Evolutionary conservation across 441 rosid species (phyloP), one percentile per base, ranked within the genome.

Genomic region (Adansonia gregorii): DNA sequence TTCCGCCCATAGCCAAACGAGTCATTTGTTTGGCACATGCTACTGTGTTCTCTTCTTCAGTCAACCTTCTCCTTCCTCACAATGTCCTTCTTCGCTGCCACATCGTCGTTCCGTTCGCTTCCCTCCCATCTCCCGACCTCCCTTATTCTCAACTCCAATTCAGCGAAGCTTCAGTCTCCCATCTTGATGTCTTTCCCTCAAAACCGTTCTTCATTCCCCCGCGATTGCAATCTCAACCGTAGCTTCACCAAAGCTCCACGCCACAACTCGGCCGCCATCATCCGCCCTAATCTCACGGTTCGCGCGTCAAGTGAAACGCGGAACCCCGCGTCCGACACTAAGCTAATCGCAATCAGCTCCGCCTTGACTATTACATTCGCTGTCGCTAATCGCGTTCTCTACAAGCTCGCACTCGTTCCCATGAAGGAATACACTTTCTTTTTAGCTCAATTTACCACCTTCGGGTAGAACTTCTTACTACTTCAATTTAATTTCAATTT

Each of bases 341-440:
- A 80, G 48, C 74, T 82, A 27, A 82, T 90, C 78, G 39, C 85
- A 43, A 15, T 75, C 17, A 74, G 82, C 86, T 89, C 96, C 9
- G 88, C 86, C 6, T 46, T 84, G 68, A 82, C 95, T 3, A 81
- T 90, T 2, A 35, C 79, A 0, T 78, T 93, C 17, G 97, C 95
- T 15, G 79, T 93, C 11, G 93, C 93, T 4, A 92, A 94, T 86
- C 97, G 98, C 45, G 97, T 94, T 73, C 93, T 94, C 7, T 90
- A 94, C 88, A 94, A 93, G 89, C 94, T 94, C 74, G 98, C 97
- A 0, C 92, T 94, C 73, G 97, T 94, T 81, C 97, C 98, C 20
- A 87, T 94, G 95, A 93, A 89, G 80, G 85, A 83, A 54, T 93
- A 88, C 83, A 97, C 97, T 10, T 94, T 94, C 85, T 94, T 93